Evolutionary conservation across 352 stramenopile genomes (phyloP).

Genomic region (Pythium sp.): DNA sequence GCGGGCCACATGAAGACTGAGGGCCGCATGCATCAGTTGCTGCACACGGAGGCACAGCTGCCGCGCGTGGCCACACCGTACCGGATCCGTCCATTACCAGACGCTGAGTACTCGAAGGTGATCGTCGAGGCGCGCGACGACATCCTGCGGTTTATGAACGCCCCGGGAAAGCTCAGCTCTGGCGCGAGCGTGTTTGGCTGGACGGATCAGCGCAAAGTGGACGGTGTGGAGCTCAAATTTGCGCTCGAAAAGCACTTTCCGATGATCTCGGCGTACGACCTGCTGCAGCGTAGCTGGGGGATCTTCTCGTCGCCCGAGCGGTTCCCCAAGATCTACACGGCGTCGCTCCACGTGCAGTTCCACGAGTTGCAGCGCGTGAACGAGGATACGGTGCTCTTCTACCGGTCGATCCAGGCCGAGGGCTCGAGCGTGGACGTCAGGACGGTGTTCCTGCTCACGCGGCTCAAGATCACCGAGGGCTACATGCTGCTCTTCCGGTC

Average conservation of each 20-base stretch:
- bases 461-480: constrained; percentile 46
- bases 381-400: constrained; percentile 55
- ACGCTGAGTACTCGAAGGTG: constrained; percentile 37
- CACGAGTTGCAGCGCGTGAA: constrained; percentile 52
- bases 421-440: constrained; percentile 39
- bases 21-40: constrained; percentile 48
- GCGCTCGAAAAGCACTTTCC: constrained; percentile 57
- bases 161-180: constrained; percentile 41
- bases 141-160: constrained; percentile 46
- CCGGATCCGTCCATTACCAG: constrained; percentile 31
- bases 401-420: constrained; percentile 40
- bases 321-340: constrained; percentile 50
- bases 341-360: constrained; percentile 39
- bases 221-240: constrained; percentile 47
- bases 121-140: constrained; percentile 46
- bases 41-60: constrained; percentile 38
- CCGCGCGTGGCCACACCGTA: constrained; percentile 25
- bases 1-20: constrained; percentile 51
- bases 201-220: constrained; percentile 58
- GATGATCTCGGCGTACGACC: constrained; percentile 29
- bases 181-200: constrained; percentile 55
- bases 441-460: constrained; percentile 62
- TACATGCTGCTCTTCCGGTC: constrained; percentile 65
- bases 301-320: constrained; percentile 49
- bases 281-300: constrained; percentile 50